Evolutionary conservation across 371 early-diverging fungal genomes (phyloP).

Genomic region (Circinella minor): DNA sequence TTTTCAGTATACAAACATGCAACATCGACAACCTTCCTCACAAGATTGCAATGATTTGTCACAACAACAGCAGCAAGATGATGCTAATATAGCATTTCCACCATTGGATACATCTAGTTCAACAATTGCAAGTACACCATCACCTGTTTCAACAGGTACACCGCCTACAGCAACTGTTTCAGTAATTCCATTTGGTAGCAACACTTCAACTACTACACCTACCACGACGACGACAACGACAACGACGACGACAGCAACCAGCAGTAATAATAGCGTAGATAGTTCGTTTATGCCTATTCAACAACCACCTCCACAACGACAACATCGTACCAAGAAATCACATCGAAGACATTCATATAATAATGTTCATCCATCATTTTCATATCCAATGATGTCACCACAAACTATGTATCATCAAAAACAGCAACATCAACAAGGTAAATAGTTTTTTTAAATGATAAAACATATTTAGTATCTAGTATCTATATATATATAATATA

Average conservation of each 20-base stretch:
- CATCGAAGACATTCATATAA: slow-evolving; percentile 5
- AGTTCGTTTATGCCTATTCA: neutral
- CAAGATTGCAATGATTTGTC: slow-evolving; percentile 1
- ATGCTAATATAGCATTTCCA: slow-evolving; percentile 17
- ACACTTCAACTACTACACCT: neutral
- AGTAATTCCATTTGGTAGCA: neutral
- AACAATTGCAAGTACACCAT: slow-evolving; percentile 11
- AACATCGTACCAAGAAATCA: slow-evolving; percentile 2
- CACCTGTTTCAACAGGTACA: slow-evolving; percentile 11
- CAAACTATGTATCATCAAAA: slow-evolving; percentile 8
- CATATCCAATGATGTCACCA: slow-evolving; percentile 2
- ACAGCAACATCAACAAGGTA: neutral
- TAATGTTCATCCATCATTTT: slow-evolving; percentile 1
- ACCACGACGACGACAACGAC: neutral
- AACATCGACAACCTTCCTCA: neutral
- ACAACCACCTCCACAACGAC: neutral
- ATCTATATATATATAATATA: too few relatives aligned
- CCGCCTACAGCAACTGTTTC: slow-evolving; percentile 1
- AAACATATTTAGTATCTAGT: too few relatives aligned
- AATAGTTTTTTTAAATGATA: neutral
- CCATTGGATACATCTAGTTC: slow-evolving; percentile 22
- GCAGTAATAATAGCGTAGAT: slow-evolving; percentile 11
- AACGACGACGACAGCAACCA: slow-evolving; percentile 15
- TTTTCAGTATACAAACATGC: neutral
- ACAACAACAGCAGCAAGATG: slow-evolving; percentile 2